Evolutionary conservation across 306 rosid genomes (phyloP).

Genomic region (Fragaria ananassa): DNA sequence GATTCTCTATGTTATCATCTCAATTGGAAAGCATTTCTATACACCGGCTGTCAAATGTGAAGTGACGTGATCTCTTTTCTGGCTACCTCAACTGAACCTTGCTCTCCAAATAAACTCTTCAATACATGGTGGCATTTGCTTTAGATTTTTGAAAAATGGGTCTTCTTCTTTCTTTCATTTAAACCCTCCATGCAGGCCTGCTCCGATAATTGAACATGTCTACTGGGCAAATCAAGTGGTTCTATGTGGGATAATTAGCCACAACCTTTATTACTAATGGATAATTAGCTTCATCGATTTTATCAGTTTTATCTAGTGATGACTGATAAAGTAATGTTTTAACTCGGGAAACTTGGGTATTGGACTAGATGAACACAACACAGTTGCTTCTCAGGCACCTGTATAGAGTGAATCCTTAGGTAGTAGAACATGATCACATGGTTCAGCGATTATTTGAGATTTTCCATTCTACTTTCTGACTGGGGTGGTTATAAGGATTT

Average conservation of each 20-base stretch:
- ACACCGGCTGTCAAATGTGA: neutral
- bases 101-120: neutral
- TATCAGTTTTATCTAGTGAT: neutral
- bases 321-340: neutral
- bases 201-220: neutral
- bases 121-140: neutral
- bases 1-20: neutral
- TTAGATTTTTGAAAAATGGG: neutral
- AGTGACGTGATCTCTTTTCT: neutral
- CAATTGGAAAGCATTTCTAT: neutral
- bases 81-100: neutral
- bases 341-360: neutral
- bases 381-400: neutral
- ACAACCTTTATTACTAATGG: neutral
- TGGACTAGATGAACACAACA: neutral
- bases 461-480: neutral
- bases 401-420: neutral
- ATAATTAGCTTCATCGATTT: neutral
- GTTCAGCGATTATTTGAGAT: neutral
- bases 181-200: neutral
- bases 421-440: neutral
- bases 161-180: neutral
- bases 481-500: neutral
- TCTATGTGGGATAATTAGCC: neutral
- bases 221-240: constrained; percentile 11